Conservation (phyloP, 2,329 filamentous ascomycete genomes). For the Ceratocystis destructans region DNA sequence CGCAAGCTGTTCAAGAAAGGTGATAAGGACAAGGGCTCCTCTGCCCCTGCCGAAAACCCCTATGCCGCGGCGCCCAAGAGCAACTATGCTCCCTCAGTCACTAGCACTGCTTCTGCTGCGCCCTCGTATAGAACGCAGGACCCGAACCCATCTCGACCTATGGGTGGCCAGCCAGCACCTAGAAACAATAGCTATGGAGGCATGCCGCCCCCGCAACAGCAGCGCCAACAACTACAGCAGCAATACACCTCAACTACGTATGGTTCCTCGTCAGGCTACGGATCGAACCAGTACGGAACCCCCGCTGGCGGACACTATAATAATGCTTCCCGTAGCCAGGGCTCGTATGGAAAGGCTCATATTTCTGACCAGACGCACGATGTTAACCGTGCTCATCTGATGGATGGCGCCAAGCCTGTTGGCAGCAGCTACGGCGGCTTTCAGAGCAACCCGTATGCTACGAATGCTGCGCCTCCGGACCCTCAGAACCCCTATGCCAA, state of each 20-base stretch:
- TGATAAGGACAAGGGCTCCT: constrained; percentile 17
- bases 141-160: constrained; percentile 12
- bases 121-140: constrained; percentile 16
- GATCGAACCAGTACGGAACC: constrained; percentile 39
- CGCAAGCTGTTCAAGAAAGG: constrained; percentile 17
- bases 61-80: constrained; percentile 15
- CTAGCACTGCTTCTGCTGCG: constrained; percentile 11
- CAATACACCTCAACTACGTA: constrained; percentile 12
- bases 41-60: constrained; percentile 17
- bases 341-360: constrained; percentile 43
- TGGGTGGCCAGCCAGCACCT: constrained; percentile 22
- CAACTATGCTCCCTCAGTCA: constrained; percentile 17
- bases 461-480: constrained; percentile 5
- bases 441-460: constrained; percentile 22
- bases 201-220: constrained; percentile 10
- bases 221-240: constrained; percentile 20
- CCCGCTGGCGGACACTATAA: constrained; percentile 40
- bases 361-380: constrained; percentile 33
- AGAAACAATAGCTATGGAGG: constrained; percentile 20
- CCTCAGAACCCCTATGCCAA: constrained; percentile 19
- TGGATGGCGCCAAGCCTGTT: constrained; percentile 16
- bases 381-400: constrained; percentile 27
- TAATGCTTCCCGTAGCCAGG: constrained; percentile 36
- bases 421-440: constrained; percentile 21
- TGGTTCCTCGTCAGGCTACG: constrained; percentile 33